These are phyloP conservation scores for Epichloe coenophiala DNA, from an alignment of 2,329 filamentous ascomycete species.

Conservation along the genomic window DNA sequence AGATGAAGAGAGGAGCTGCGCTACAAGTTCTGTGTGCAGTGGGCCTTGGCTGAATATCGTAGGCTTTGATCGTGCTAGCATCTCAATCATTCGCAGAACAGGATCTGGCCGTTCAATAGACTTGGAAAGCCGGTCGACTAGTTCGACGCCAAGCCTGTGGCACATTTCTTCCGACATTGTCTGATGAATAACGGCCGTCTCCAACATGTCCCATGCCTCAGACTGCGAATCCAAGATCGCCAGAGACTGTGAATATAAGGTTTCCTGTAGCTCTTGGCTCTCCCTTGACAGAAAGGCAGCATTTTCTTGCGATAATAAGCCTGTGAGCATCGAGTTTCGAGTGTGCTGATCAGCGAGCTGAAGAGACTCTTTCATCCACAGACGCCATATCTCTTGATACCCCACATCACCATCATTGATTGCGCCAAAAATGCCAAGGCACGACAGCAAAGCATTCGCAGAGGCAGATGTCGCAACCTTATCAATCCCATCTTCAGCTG, in stretches of 20 bases:
- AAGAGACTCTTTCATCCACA: constrained; percentile 30
- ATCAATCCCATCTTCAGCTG: constrained; percentile 42
- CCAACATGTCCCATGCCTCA: constrained; percentile 31
- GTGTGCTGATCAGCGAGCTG: constrained; percentile 11
- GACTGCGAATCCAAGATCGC: constrained; percentile 22
- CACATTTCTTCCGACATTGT: constrained; percentile 23
- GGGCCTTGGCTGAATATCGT: constrained; percentile 29
- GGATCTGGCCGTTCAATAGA: constrained; percentile 15
- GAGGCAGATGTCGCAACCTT: constrained; percentile 56
- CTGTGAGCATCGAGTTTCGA: constrained; percentile 23
- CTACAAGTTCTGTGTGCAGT: constrained; percentile 35
- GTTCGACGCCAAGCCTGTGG: constrained; percentile 20
- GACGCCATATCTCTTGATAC: constrained; percentile 31
- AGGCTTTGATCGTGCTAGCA: constrained; percentile 31
- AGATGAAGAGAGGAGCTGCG: constrained; percentile 38
- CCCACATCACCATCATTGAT: constrained; percentile 22
- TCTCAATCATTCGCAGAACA: constrained; percentile 32
- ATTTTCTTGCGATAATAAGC: constrained; percentile 32
- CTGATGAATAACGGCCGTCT: constrained; percentile 31
- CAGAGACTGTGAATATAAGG: constrained; percentile 27
- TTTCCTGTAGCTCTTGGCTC: constrained; percentile 30
- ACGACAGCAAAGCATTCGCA: constrained; percentile 49
- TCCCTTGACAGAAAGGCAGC: constrained; percentile 26
- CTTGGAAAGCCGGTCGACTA: constrained; percentile 21
- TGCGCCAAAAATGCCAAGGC: constrained; percentile 44